Evolutionary conservation across 371 early-diverging fungal species (phyloP), one percentile per base, ranked within the genome.

Genomic region (Rhizopus arrhizus): DNA sequence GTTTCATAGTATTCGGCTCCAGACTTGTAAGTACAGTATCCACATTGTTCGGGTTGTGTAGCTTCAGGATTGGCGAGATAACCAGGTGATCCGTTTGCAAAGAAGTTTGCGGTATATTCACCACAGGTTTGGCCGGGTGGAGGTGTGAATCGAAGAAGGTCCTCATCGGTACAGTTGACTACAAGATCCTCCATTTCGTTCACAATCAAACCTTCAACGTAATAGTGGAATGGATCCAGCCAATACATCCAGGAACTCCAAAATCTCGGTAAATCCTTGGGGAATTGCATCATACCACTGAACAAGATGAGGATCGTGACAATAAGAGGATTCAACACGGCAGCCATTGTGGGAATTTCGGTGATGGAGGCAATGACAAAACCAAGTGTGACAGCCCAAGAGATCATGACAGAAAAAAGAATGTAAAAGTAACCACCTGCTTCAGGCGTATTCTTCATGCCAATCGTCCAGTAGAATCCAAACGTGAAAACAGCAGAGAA

Each of bases 231-330:
- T 2, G 90, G 90, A 61, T 85, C 85, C 12, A 35, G 58, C 82
- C 85, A 88, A 64, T 90, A 91, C 82, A 93, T 85, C 90, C 90
- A 90, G 0, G 77, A 60, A 5, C 82, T 72, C 90, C 91, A 92
- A 70, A 93, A 90, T 41, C 64, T 53, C 5, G 91, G 91, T 87
- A 92, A 89, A 12, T 69, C 68, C 9, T 55, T 41, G 15, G 81
- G 77, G 2, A 88, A 83, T 47, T 89, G 85, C 61, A 90, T 78
- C 40, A 90, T 78, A 76, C 91, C 91, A 53, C 84, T 82, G 71
- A 89, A 89, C 56, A 91, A 67, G 55, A 83, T 81, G 54, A 90
- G 74, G 43, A 88, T 73, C 0, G 89, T 79, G 33, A 86, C 82
- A 59, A 90, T 80, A 65, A 91, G 85, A 5, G 92, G 90, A 46